Percentiles rank a stretch among this genome's conserved stretches.
Conservation (phyloP, 169 alveolate genomes). For the Cyclospora cayetanensis region DNA sequence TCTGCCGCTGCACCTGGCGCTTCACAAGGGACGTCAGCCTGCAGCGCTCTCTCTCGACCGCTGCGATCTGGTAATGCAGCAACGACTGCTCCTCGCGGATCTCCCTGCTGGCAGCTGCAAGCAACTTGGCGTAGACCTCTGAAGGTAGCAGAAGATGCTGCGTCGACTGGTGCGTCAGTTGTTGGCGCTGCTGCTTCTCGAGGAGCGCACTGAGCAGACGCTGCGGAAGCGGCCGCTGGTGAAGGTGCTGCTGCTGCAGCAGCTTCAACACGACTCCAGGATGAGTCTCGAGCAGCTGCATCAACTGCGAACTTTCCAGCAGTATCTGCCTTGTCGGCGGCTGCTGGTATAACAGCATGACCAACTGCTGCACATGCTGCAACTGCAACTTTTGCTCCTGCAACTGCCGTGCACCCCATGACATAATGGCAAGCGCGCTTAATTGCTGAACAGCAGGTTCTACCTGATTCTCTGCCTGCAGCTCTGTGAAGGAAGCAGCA, state of each 20-base stretch:
- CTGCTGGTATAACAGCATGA: constrained; percentile 34
- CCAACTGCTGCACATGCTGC: constrained; percentile 12
- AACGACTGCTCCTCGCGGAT: constrained; percentile 18
- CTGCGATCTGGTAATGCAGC: neutral
- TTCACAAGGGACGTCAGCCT: neutral
- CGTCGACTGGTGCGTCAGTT: constrained; percentile 7
- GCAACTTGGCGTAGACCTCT: neutral
- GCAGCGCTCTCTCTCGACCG: neutral
- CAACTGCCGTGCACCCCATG: constrained; percentile 22
- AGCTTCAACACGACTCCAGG: constrained; percentile 17
- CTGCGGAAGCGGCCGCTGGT: neutral
- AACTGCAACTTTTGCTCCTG: constrained; percentile 37
- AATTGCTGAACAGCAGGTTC: constrained; percentile 16
- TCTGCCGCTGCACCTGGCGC: constrained; percentile 40
- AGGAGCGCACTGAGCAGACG: neutral
- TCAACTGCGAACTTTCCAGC: neutral
- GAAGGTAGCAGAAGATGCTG: neutral
- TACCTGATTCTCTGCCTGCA: neutral
- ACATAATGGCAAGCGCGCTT: constrained; percentile 2
- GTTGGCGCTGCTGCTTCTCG: neutral
- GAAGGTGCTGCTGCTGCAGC: constrained; percentile 37
- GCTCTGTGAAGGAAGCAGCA: constrained; percentile 26
- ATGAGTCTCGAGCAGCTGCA: constrained; percentile 26
- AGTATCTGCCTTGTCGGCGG: constrained; percentile 18
- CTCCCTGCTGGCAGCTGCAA: neutral